Evolutionary conservation across 768 basidiomycete species (phyloP), one percentile per base, ranked within the genome.

Genomic region (Pholiota molesta): DNA sequence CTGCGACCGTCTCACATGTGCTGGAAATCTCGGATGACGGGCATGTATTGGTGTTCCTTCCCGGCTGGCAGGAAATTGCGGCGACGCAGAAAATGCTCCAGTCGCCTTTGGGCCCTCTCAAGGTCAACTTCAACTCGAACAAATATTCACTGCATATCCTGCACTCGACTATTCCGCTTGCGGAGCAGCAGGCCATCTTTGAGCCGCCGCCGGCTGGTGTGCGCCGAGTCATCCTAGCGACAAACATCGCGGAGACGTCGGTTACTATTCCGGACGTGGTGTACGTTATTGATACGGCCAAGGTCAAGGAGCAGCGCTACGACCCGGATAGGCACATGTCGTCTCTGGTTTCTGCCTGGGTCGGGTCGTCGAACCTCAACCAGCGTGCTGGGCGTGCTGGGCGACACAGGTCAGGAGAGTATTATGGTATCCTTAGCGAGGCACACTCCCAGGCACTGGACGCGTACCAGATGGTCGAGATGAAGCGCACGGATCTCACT

Each of bases 241-340:
- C 96, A 40, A 97, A 97, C 72, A 95, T 97, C 49, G 95, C 95
- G 13, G 96, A 98, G 75, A 96, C 95, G 3, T 95, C 94, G 4
- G 83, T 97, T 66, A 98, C 96, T 4, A 97, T 98, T 66, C 95
- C 95, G 1, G 93, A 97, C 66, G 93, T 97, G 26, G 93, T 97
- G 10, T 95, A 93, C 68, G 96, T 99, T 31, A 87, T 98, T 47
- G 97, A 99, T 69, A 84, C 91, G 0, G 96, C 86, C 17, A 89
- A 90, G 68, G 83, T 95, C 69, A 97, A 97, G 75, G 92, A 96
- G 74, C 86, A 91, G 69, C 84, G 87, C 16, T 98, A 94, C 69
- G 94, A 98, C 68, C 94, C 96, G 1, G 85, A 90, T 54, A 83
- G 92, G 26, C 92, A 92, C 66, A 91, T 97, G 78, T 94, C 94